A percentile compares a stretch with the other conserved stretches of the same genome.
phyloP scores from a whole-genome alignment of 768 basidiomycete species.

The Podaxis mareebaensis region DNA sequence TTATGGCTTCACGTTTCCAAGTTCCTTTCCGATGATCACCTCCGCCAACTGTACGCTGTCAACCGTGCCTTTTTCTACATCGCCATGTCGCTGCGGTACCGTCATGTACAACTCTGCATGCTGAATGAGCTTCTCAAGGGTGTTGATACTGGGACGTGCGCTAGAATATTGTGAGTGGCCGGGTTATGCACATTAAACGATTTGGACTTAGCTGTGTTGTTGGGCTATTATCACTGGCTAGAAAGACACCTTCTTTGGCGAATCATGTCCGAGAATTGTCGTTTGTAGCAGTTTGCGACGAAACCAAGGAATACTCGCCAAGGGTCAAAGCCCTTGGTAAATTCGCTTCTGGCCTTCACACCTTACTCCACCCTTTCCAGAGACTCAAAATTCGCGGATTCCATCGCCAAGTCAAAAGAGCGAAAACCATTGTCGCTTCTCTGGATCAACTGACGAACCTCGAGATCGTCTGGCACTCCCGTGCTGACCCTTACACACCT shows the following conservation, averaged over 20 bases:
- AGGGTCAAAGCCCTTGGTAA: background rate
- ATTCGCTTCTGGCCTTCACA: background rate
- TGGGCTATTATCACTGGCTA: background rate
- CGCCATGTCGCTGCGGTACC: background rate
- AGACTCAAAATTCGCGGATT: background rate
- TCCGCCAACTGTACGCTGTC: background rate
- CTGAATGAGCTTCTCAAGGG: background rate
- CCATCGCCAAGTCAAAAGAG: background rate
- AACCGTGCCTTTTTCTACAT: constrained; percentile 1
- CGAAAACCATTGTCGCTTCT: background rate
- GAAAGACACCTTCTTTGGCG: background rate
- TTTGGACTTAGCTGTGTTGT: too few species aligned
- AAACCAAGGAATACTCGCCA: background rate
- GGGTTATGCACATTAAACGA: background rate
- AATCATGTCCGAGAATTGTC: background rate
- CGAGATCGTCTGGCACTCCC: background rate
- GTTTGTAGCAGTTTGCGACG: background rate
- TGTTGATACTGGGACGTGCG: background rate
- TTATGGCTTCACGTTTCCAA: background rate
- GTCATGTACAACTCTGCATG: background rate
- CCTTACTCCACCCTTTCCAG: background rate
- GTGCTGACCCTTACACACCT: background rate
- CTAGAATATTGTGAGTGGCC: background rate
- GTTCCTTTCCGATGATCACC: background rate
- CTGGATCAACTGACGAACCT: background rate